Evolutionary conservation across 176 grass and related monocot species (phyloP), one percentile per base, ranked within the genome.

Genomic region (Elymus sibiricus): DNA sequence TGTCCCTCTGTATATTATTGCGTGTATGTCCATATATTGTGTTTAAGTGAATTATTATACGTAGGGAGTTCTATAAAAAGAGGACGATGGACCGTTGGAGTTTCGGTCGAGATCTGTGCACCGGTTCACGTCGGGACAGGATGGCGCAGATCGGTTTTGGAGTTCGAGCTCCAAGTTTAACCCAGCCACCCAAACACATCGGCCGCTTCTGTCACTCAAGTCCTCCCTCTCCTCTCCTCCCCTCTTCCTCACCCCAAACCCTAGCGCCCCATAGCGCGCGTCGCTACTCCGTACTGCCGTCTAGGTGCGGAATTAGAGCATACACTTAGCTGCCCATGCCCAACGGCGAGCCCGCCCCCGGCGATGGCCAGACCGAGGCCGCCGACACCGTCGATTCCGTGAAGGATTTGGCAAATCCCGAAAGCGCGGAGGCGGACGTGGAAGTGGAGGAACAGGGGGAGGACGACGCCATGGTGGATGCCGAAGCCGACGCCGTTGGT

Each of bases 241-340:
- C 42, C 79, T 27, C 61, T 67, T 58, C 76, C 77, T 62, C 64
- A 37, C 64, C 19, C 12, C 43, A 82, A 82, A 82, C 79, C 79
- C 79, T 69, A 69, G 43, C 64, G 51, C 4, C 21, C 63, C 63
- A 53, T 51, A 66, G 29, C 7, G 79, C 28, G 27, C 79, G 11
- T 51, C 42, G 63, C 63, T 7, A 34, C 42, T 28, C 79, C 79
- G 64, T 37, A 13, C 79, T 64, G 26, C 16, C 27, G 5, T 66
- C 40, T 9, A 66, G 79, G 25, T 80, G 25, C 38, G 60, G 9
- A 15, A 15, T 43, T 10, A 22, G 78, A 40, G 17, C 77, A 38
- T 39, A 28, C 60, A 26, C 21, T 65, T 14, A 7, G 16, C 79
- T 4, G 29, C 6, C 64, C 64, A 82, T 82, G 80, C 64, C 64